Evolutionary conservation across 2,329 filamentous ascomycete species (phyloP).

Genomic region (Colletotrichum endophyticum): DNA sequence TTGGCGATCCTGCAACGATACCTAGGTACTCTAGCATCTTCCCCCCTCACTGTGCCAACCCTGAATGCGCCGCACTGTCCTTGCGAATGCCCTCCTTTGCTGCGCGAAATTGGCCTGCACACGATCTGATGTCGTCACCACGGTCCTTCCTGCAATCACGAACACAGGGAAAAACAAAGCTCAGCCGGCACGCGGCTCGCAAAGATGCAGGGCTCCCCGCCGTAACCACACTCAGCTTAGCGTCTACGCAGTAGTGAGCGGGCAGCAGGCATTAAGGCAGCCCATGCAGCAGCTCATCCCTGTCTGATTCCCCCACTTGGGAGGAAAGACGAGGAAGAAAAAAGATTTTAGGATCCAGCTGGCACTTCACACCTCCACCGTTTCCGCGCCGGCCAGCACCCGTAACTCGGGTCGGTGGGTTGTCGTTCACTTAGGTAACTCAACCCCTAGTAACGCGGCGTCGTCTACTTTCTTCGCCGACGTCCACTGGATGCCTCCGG

Average conservation of each 20-base stretch:
- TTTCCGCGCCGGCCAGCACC: not conserved
- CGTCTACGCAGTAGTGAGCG: not conserved
- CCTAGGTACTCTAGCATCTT: no score
- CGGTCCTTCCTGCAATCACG: not conserved
- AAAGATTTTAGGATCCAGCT: not conserved
- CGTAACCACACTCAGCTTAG: not conserved
- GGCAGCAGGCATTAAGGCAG: not conserved
- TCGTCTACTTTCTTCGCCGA: not conserved
- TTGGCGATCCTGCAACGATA: not conserved
- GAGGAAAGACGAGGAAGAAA: not conserved
- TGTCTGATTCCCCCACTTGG: not conserved
- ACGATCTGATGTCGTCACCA: not conserved
- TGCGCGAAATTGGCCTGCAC: not conserved
- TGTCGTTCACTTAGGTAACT: not conserved
- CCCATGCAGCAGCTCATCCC: not conserved
- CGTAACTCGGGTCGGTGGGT: not conserved
- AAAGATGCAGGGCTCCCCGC: not conserved
- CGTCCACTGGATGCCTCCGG: conserved; percentile 3
- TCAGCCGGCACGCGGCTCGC: not conserved
- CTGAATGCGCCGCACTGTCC: not conserved
- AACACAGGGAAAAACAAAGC: not conserved
- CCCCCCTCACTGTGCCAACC: not conserved
- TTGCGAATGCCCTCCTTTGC: not conserved
- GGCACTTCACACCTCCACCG: not conserved
- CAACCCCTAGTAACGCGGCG: not conserved